Conservation (phyloP, 2,329 filamentous ascomycete species). For the Botrytis porri region DNA sequence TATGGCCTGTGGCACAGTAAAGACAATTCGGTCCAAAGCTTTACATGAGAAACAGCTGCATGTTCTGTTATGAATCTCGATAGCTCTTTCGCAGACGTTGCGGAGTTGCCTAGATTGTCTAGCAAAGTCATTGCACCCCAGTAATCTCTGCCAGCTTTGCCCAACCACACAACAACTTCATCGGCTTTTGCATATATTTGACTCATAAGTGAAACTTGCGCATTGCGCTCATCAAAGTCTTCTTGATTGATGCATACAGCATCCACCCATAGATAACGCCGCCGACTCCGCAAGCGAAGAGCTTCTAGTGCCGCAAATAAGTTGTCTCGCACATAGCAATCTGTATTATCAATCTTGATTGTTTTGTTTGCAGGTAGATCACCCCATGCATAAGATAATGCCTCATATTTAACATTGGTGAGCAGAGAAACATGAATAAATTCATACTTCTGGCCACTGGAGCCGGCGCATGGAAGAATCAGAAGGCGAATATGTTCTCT, state of each 20-base stretch:
- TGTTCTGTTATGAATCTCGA: conserved; percentile 8
- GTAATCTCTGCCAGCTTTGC: conserved; percentile 17
- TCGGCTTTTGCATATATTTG: conserved; percentile 13
- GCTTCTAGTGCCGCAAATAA: conserved; percentile 10
- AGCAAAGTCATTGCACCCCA: conserved; percentile 18
- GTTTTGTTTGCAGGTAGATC: conserved; percentile 5
- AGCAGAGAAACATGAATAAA: conserved; percentile 20
- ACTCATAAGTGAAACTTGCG: conserved; percentile 16
- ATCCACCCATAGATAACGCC: conserved; percentile 16
- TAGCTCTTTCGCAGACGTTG: conserved; percentile 10
- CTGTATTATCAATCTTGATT: conserved; percentile 8
- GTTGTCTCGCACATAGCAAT: conserved; percentile 13
- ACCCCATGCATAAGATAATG: conserved; percentile 22
- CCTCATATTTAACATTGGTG: conserved; percentile 17
- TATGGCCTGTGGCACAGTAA: conserved; percentile 9
- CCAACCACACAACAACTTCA: conserved; percentile 16
- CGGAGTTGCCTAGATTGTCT: conserved; percentile 2
- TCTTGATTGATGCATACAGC: conserved; percentile 19
- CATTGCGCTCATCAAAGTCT: conserved; percentile 18
- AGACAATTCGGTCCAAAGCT: conserved; percentile 18
- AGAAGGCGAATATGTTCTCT: conserved; percentile 14
- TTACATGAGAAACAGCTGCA: conserved; percentile 2
- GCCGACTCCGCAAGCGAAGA: conserved; percentile 1
- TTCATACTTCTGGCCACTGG: not conserved
- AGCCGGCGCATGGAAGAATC: conserved; percentile 4